Evolutionary conservation across 78 protist genomes (phyloP).

Genomic region (Cavenderia fasciculata): DNA sequence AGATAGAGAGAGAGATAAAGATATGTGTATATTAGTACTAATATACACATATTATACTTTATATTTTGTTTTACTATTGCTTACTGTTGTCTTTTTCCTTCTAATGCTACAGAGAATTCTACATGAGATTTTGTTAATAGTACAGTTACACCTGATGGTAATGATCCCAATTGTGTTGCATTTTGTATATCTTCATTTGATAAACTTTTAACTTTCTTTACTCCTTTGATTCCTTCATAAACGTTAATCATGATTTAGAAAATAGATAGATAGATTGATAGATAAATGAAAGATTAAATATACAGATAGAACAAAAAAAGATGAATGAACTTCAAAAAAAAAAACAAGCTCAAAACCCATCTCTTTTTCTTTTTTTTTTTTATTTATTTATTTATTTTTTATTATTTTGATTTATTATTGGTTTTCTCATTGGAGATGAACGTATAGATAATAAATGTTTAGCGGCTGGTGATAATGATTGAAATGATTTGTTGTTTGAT

Average conservation of each 20-base stretch:
- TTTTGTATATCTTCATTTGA: background rate
- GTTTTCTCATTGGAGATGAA: no score
- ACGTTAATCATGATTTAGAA: conserved; percentile 65
- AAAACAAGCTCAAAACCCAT: no score
- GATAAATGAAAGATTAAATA: no score
- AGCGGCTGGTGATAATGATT: conserved; percentile 17
- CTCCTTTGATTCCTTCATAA: conserved; percentile 54
- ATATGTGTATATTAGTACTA: background rate
- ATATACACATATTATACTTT: background rate
- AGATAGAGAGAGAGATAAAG: background rate
- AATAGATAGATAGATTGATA: no score
- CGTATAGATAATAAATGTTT: background rate
- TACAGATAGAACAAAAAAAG: no score
- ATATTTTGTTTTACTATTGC: background rate
- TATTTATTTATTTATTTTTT: no score
- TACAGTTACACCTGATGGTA: conserved; percentile 60
- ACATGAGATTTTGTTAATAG: conserved; percentile 46
- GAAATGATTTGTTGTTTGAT: background rate
- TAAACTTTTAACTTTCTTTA: conserved; percentile 49
- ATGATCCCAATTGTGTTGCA: conserved; percentile 49
- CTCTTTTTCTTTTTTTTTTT: no score
- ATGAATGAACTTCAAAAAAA: no score
- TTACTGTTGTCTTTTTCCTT: conserved; percentile 41
- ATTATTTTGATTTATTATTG: no score
- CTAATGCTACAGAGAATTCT: conserved; percentile 48